These are phyloP conservation scores for Microbotryum silenes-acaulis DNA, from an alignment of 1,284 basidiomycete genomes.

Conservation along the genomic window DNA sequence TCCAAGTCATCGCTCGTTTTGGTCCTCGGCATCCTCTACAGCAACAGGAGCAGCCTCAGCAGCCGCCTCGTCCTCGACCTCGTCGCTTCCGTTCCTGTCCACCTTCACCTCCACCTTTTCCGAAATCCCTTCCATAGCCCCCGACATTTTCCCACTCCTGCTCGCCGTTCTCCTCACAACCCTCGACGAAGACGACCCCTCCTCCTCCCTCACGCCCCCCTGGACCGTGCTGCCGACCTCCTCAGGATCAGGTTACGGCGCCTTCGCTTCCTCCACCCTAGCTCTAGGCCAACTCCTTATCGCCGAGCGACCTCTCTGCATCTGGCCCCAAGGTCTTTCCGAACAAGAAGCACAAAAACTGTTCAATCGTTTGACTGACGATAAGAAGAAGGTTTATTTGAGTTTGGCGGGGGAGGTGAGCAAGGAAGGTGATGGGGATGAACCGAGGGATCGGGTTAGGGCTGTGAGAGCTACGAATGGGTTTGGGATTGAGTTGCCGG, in stretches of 20 bases:
- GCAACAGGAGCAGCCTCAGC: too few relatives aligned
- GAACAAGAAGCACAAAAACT: conserved; percentile 17
- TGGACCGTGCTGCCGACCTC: conserved; percentile 12
- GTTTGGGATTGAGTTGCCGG: conserved; percentile 32
- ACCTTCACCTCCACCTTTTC: not conserved
- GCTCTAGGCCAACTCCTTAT: conserved; percentile 26
- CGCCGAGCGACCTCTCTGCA: conserved; percentile 30
- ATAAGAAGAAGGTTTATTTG: conserved; percentile 25
- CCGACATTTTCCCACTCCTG: conserved; percentile 9
- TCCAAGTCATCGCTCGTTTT: too few relatives aligned
- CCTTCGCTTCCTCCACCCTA: conserved; percentile 21
- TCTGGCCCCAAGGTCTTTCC: conserved; percentile 29
- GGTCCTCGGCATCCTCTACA: too few relatives aligned
- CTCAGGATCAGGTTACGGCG: conserved; percentile 28
- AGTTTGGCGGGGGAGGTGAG: conserved; percentile 19
- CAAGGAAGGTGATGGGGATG: not conserved
- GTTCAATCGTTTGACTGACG: conserved; percentile 14
- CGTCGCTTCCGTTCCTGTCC: not conserved
- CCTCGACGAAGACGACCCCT: conserved; percentile 10
- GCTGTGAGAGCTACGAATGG: conserved; percentile 34
- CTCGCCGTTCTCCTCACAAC: conserved; percentile 21
- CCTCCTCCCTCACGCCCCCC: conserved; percentile 7
- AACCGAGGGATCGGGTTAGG: conserved; percentile 22
- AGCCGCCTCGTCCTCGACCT: not conserved
- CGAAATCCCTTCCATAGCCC: conserved; percentile 14